Evolutionary conservation across 2,329 filamentous ascomycete species (phyloP).

Genomic region (Ophiocordyceps unilateralis): DNA sequence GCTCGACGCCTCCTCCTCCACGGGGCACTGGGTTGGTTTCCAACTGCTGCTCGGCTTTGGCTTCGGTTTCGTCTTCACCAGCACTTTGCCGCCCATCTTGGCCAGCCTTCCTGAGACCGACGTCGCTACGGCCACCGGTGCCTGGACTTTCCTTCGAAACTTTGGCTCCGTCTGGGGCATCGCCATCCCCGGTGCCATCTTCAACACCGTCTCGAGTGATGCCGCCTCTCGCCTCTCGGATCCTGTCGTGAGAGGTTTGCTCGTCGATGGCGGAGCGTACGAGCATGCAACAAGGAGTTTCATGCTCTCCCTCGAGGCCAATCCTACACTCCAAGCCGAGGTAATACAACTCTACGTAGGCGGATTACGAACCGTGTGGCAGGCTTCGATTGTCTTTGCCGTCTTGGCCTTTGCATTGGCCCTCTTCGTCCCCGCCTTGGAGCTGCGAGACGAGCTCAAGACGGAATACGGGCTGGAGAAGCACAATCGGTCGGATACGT

Average conservation of each 20-base stretch:
- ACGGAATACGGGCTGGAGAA: slow-evolving; percentile 11
- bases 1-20: slow-evolving; percentile 17
- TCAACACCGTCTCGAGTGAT: slow-evolving; percentile 6
- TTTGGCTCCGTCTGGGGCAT: slow-evolving; percentile 30
- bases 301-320: slow-evolving; percentile 3
- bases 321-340: slow-evolving; percentile 4
- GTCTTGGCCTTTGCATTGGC: slow-evolving; percentile 8
- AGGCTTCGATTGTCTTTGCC: slow-evolving; percentile 11
- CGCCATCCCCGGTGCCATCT: slow-evolving; percentile 23
- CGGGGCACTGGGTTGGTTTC: slow-evolving; percentile 22
- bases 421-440: slow-evolving; percentile 7
- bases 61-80: slow-evolving; percentile 21
- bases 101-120: slow-evolving; percentile 20
- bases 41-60: slow-evolving; percentile 23
- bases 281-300: slow-evolving; percentile 8
- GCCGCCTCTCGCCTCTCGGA: slow-evolving; percentile 3
- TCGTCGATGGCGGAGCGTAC: slow-evolving; percentile 10
- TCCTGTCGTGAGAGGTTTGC: neutral
- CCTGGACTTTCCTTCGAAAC: slow-evolving; percentile 26
- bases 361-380: slow-evolving; percentile 8
- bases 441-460: slow-evolving; percentile 9
- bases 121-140: slow-evolving; percentile 17
- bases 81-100: slow-evolving; percentile 24
- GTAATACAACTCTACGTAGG: slow-evolving; percentile 7
- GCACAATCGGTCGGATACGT: neutral